phyloP scores from a whole-genome alignment of 306 rosid genomes.

The Comarum palustre region DNA sequence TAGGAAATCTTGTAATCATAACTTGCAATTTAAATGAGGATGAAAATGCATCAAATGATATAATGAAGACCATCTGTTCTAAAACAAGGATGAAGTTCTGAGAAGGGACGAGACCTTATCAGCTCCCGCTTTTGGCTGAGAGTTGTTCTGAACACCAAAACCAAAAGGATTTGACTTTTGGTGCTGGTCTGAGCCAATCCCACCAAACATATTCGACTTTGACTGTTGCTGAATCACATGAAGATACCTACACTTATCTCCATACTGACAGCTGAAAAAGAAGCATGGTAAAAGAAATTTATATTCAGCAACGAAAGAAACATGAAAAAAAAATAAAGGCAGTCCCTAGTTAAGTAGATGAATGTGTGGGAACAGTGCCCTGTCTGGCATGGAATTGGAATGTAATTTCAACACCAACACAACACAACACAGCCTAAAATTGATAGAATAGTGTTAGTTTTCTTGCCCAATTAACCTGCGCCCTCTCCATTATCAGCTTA shows the following conservation, averaged over 20 bases:
- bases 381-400: too few relatives aligned
- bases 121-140: conserved; percentile 32
- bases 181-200: conserved; percentile 38
- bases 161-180: conserved; percentile 72
- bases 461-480: too few relatives aligned
- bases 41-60: background rate
- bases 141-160: conserved; percentile 57
- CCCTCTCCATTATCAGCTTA: too few relatives aligned
- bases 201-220: conserved; percentile 44
- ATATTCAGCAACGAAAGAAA: background rate
- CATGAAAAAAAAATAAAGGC: background rate
- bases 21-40: background rate
- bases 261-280: conserved; percentile 70
- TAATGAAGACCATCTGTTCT: background rate
- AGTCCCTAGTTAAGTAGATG: too few relatives aligned
- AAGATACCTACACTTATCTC: conserved; percentile 61
- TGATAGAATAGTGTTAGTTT: background rate
- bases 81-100: background rate
- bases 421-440: too few relatives aligned
- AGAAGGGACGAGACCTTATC: conserved; percentile 49
- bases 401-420: too few relatives aligned
- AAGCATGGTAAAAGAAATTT: background rate
- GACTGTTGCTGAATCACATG: conserved; percentile 56
- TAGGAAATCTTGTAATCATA: conserved; percentile 3
- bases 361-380: too few relatives aligned